Percentiles rank a stretch among this genome's conserved stretches.
Evolutionary conservation across 2,329 filamentous ascomycete species (phyloP).

Genomic region (Pestalotiopsis sp.): DNA sequence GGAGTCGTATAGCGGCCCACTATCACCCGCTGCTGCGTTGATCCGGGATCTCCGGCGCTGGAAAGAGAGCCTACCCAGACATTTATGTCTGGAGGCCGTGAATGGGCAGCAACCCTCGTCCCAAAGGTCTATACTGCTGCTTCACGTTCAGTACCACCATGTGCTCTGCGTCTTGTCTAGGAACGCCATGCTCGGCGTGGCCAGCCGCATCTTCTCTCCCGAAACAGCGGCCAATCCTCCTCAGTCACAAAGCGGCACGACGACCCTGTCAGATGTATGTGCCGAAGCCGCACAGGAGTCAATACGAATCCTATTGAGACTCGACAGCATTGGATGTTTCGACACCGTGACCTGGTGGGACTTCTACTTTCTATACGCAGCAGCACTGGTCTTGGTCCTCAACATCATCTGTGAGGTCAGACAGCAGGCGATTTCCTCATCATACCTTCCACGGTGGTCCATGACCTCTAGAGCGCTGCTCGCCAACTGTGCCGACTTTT

Average conservation of each 20-base stretch:
- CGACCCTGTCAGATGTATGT: constrained; percentile 37
- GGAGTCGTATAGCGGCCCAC: constrained; percentile 37
- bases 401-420: constrained; percentile 36
- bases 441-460: constrained; percentile 28
- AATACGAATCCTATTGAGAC: constrained; percentile 34
- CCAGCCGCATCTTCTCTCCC: constrained; percentile 15
- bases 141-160: constrained; percentile 43
- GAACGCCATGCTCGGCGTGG: constrained; percentile 38
- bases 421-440: constrained; percentile 20
- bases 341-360: constrained; percentile 44
- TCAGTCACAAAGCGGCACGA: constrained; percentile 28
- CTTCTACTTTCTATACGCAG: constrained; percentile 39
- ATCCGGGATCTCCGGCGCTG: constrained; percentile 41
- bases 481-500: constrained; percentile 31
- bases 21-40: constrained; percentile 39
- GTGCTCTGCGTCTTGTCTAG: constrained; percentile 39
- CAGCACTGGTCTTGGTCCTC: constrained; percentile 38
- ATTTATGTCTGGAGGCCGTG: constrained; percentile 35
- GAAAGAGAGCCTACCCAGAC: constrained; percentile 38
- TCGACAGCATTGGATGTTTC: constrained; percentile 38
- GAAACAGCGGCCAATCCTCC: constrained; percentile 21
- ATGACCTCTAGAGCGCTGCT: constrained; percentile 30
- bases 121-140: constrained; percentile 38
- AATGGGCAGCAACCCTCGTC: constrained; percentile 34
- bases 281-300: constrained; percentile 37